Evolutionary conservation across 495 filamentous ascomycete species (phyloP).

Genomic region (Staphylotrichum tortipilum): DNA sequence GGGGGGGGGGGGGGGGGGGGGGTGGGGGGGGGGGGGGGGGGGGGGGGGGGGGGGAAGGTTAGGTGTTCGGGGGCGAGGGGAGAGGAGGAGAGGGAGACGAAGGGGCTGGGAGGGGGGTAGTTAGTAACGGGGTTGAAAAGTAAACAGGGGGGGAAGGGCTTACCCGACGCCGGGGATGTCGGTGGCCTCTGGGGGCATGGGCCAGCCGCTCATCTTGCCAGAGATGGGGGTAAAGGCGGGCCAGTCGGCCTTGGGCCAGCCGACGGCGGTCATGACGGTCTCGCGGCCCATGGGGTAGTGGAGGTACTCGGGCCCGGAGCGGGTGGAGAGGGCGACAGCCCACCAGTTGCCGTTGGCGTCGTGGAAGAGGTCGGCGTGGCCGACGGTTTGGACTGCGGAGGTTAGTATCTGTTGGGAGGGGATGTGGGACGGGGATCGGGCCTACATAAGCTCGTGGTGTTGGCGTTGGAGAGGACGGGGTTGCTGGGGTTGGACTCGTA

Average conservation of each 20-base stretch:
- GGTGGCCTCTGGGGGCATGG: constrained; percentile 22
- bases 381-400: constrained; percentile 40
- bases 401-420: not conserved
- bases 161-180: constrained; percentile 31
- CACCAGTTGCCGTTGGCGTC: constrained; percentile 47
- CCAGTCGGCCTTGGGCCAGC: constrained; percentile 38
- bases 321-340: constrained; percentile 37
- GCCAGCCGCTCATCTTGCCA: constrained; percentile 39
- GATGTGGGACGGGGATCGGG: not conserved
- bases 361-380: constrained; percentile 44
- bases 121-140: not conserved
- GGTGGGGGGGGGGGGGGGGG: constrained; percentile 38
- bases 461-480: constrained; percentile 46
- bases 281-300: constrained; percentile 55
- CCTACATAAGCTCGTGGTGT: constrained; percentile 40
- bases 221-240: constrained; percentile 37
- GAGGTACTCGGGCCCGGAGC: constrained; percentile 37
- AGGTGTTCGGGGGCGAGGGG: constrained; percentile 26
- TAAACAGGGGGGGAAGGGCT: not conserved
- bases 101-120: constrained; percentile 23
- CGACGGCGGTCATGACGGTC: constrained; percentile 45
- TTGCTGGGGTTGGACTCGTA: constrained; percentile 46
- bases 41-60: constrained; percentile 30
- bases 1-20: too few relatives aligned
- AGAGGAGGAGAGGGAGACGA: constrained; percentile 28